Evolutionary conservation across 73 alveolate genomes (phyloP).

Genomic region (Uronychia binucleata): DNA sequence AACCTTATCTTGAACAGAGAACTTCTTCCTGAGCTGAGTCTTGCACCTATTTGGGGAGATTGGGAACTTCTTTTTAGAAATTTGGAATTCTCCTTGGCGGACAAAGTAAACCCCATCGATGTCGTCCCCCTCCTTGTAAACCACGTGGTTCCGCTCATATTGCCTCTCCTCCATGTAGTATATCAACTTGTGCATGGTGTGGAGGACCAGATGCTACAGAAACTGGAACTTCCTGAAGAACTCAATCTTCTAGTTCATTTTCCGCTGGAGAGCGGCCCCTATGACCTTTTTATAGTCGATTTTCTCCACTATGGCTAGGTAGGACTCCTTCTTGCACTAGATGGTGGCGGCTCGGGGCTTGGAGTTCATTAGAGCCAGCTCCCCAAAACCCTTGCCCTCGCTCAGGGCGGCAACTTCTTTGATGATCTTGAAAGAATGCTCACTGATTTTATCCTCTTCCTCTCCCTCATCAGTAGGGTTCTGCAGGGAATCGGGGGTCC

Average conservation of each 20-base stretch:
- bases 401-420: constrained; percentile 35
- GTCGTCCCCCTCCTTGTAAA: constrained; percentile 19
- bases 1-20: background rate
- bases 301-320: constrained; percentile 45
- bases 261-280: constrained; percentile 40
- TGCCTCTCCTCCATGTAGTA: constrained; percentile 24
- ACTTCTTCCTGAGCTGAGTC: background rate
- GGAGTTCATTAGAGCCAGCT: constrained; percentile 59
- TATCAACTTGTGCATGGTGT: constrained; percentile 7
- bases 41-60: background rate
- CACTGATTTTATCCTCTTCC: background rate
- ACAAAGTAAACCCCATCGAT: constrained; percentile 38
- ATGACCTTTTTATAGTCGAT: constrained; percentile 50
- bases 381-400: constrained; percentile 59
- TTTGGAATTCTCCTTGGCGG: constrained; percentile 31
- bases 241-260: constrained; percentile 39
- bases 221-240: constrained; percentile 28
- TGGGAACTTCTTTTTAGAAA: background rate
- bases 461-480: background rate
- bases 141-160: constrained; percentile 12
- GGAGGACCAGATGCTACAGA: constrained; percentile 20
- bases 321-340: constrained; percentile 23
- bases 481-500: background rate
- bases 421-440: constrained; percentile 2
- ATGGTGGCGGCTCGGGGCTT: constrained; percentile 65